Evolutionary conservation across 306 rosid species (phyloP), one percentile per base, ranked within the genome.

Genomic region (Cucumis melo): DNA sequence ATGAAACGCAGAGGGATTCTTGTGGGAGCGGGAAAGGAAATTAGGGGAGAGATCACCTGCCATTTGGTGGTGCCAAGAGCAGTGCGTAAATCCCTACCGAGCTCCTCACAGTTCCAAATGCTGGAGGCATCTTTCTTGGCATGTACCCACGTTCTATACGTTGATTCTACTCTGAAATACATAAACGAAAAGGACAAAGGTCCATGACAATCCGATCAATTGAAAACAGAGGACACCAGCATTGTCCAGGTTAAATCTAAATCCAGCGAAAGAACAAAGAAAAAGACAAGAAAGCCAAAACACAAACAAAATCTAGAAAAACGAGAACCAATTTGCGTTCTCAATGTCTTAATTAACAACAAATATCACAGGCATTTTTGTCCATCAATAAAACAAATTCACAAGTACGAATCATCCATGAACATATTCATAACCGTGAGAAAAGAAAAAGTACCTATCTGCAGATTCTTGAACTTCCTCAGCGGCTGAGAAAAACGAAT

Each of bases 391-490:
- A 66, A 66, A 20, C 27, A 65, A 39, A 66, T 17, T 39, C 50
- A 23, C 2, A 6, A 10, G 38, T 15, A 68, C 3, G 12, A 70
- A 70, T 70, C 34, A 23, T 44, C 50, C 10, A 12, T 2, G 19
- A 13, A 41, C 10, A 67, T 13, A n/a, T 66, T 14, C 20, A 42
- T 13, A 68, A 21, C 12, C 53, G n/a, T 42, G 1, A 29, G 21
- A 79, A 38, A 36, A 67, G 11, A 41, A 20, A 6, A 3, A 6
- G 62, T 78, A 94, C 99, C 99, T 92, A 81, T 94, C 99, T 15
- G 96, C 90, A 42, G 99, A 94, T 83, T 90, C 95, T 80, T 94
- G 99, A 89, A 94, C 96, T 81, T 94, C 93, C 83, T 94, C 99
- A 3, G 97, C 99, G 41, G 95, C 97, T 21, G 85, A 78, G 82